Conservation (phyloP, 257 asterid species). For the Voacanga thouarsii region DNA sequence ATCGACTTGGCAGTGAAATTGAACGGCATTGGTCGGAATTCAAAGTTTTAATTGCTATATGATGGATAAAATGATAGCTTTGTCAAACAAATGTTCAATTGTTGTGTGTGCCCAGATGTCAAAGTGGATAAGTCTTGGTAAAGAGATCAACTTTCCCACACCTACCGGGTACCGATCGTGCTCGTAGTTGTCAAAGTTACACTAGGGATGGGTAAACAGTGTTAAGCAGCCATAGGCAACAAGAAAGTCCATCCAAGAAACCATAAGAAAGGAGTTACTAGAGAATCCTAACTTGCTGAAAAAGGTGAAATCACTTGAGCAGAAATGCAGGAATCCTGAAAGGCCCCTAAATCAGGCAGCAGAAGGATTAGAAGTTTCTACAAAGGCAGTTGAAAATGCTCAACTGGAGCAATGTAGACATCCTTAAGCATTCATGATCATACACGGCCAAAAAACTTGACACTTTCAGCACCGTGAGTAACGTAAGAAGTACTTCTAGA, state of each 20-base stretch:
- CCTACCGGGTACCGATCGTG: constrained; percentile 7
- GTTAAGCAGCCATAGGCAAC: neutral
- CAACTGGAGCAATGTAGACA: neutral
- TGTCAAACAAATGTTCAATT: neutral
- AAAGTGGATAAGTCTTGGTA: constrained; percentile 6
- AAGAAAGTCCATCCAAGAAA: neutral
- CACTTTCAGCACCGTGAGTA: neutral
- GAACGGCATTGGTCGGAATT: neutral
- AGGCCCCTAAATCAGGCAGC: neutral
- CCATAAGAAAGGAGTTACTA: neutral
- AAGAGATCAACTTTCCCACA: neutral
- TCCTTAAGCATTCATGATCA: neutral
- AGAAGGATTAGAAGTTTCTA: neutral
- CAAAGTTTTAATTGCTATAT: neutral
- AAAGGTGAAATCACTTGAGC: neutral
- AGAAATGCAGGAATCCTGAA: neutral
- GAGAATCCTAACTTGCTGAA: neutral
- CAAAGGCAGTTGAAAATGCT: neutral
- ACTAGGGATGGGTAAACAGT: neutral
- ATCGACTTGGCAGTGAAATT: neutral
- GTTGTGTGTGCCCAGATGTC: neutral
- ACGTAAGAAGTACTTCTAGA: constrained; percentile 12
- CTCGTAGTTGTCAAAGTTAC: neutral
- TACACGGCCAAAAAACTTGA: constrained; percentile 3
- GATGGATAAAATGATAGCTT: neutral